These are phyloP conservation scores for Mesembryanthemum crystallinum DNA, from an alignment of 148 eudicot species.

Conservation along the genomic window DNA sequence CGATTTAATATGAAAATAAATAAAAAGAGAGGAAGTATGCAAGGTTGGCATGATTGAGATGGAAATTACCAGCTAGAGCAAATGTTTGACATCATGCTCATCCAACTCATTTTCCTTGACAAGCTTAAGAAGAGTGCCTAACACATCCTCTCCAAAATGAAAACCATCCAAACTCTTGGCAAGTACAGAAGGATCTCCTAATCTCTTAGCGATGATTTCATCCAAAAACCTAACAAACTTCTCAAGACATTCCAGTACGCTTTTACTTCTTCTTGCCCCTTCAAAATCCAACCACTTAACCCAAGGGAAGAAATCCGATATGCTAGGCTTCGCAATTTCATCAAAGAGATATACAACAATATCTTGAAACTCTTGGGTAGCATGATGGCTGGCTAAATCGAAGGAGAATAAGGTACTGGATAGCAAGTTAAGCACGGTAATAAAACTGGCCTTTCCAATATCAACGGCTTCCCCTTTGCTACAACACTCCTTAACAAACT, in stretches of 20 bases:
- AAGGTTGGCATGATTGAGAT: no score
- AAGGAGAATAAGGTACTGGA: constrained; percentile 28
- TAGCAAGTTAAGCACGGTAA: constrained; percentile 23
- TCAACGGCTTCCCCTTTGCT: constrained; percentile 6
- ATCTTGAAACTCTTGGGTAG: constrained; percentile 16
- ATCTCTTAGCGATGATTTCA: constrained; percentile 15
- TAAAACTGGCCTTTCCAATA: constrained; percentile 30
- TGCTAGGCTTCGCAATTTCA: constrained; percentile 1
- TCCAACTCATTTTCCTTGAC: constrained; percentile 18
- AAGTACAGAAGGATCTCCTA: background rate
- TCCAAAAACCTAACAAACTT: constrained; percentile 15
- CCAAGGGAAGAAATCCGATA: constrained; percentile 19
- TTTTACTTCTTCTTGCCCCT: constrained; percentile 10
- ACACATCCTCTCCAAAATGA: constrained; percentile 19
- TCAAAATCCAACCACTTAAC: constrained; percentile 10
- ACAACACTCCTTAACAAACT: constrained; percentile 2
- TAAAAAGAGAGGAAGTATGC: no score
- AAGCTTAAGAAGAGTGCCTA: constrained; percentile 23
- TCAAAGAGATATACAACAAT: background rate
- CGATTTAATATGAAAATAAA: no score
- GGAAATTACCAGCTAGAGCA: constrained; percentile 19
- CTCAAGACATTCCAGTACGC: background rate
- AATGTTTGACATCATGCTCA: constrained; percentile 26
- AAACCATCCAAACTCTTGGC: no score
- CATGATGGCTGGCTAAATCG: constrained; percentile 17